phyloP scores from a whole-genome alignment of 148 eudicot species.

The Persicaria tinctoria region DNA sequence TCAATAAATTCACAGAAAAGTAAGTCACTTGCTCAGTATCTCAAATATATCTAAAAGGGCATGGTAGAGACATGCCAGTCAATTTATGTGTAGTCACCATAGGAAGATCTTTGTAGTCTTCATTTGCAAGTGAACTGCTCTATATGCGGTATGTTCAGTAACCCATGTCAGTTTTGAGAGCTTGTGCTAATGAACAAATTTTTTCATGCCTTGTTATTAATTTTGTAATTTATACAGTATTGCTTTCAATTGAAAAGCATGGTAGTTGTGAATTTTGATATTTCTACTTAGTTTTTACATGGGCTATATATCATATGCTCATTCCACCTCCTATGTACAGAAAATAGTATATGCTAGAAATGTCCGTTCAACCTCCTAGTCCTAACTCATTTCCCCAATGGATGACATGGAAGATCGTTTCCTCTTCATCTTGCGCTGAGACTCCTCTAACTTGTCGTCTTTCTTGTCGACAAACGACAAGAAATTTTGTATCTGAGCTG shows the following conservation, averaged over 20 bases:
- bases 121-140: background rate
- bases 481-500: conserved; percentile 24
- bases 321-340: background rate
- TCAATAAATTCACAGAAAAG: conserved; percentile 1
- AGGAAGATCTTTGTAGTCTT: background rate
- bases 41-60: background rate
- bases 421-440: conserved; percentile 23
- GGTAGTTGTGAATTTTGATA: too few relatives aligned
- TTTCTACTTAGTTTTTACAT: background rate
- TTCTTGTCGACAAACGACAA: conserved; percentile 34
- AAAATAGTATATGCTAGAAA: background rate
- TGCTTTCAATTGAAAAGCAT: background rate
- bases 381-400: background rate
- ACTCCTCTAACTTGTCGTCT: conserved; percentile 22
- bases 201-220: background rate
- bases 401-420: conserved; percentile 16
- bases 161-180: background rate
- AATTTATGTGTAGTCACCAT: background rate
- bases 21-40: background rate
- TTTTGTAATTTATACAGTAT: background rate
- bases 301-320: background rate
- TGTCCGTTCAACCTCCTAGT: background rate
- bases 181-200: background rate
- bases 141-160: conserved; percentile 4
- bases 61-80: background rate